Percentiles rank a stretch among this genome's conserved stretches.
Evolutionary conservation across 148 eudicot genomes (phyloP).

Genomic region (Limonium bicolor): DNA sequence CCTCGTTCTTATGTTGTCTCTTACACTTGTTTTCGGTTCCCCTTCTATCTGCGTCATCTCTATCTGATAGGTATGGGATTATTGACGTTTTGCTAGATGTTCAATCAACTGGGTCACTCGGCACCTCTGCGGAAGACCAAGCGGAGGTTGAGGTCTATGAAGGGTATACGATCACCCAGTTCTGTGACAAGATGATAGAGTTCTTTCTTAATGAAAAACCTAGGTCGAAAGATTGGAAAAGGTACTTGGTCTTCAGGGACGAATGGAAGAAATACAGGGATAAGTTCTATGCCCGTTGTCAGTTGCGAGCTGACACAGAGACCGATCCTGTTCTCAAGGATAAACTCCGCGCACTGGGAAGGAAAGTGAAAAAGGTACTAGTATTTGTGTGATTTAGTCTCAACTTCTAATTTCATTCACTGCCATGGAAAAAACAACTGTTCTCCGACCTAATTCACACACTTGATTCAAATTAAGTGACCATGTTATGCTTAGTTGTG

Average conservation of each 20-base stretch:
- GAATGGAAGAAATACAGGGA: conserved; percentile 87
- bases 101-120: conserved; percentile 9
- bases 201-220: conserved; percentile 80
- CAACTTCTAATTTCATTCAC: background rate
- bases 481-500: too few species aligned
- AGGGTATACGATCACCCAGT: conserved; percentile 72
- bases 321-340: conserved; percentile 45
- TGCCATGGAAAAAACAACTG: too few species aligned
- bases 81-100: conserved; percentile 4
- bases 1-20: background rate
- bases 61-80: background rate
- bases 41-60: background rate
- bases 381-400: background rate
- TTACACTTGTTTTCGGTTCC: background rate
- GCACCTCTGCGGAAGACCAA: conserved; percentile 26
- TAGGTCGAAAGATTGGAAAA: conserved; percentile 76
- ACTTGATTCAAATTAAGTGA: too few species aligned
- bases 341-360: conserved; percentile 30
- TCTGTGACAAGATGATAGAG: conserved; percentile 84
- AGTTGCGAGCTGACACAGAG: conserved; percentile 38
- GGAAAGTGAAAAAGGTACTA: conserved; percentile 68
- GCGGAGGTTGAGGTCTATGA: conserved; percentile 57
- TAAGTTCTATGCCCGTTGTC: conserved; percentile 55
- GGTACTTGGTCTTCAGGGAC: conserved; percentile 64
- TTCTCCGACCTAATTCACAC: too few species aligned